Evolutionary conservation across 1,284 basidiomycete species (phyloP).

Genomic region (Flammula alnicola): DNA sequence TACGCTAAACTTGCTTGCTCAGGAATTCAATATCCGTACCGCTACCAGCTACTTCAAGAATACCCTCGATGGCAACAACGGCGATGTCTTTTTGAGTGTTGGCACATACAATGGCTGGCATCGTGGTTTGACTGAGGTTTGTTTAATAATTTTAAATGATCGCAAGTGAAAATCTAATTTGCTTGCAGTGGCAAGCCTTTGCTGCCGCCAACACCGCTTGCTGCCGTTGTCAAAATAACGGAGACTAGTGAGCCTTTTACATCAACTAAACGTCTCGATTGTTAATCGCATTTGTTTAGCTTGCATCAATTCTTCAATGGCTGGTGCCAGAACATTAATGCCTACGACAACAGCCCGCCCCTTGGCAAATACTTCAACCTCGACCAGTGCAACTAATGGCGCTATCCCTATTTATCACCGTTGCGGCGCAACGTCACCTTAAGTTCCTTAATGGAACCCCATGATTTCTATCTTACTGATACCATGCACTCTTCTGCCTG

Average conservation of each 20-base stretch:
- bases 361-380: slow-evolving; percentile 78
- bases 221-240: slow-evolving; percentile 79
- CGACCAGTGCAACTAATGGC: slow-evolving; percentile 44
- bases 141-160: slow-evolving; percentile 26
- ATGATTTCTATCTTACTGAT: slow-evolving; percentile 3
- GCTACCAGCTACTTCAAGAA: slow-evolving; percentile 65
- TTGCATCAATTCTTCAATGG: slow-evolving; percentile 81
- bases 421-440: neutral
- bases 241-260: slow-evolving; percentile 65
- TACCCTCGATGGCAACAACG: slow-evolving; percentile 55
- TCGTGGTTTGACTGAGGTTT: slow-evolving; percentile 62
- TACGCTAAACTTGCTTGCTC: slow-evolving; percentile 1
- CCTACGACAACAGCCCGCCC: slow-evolving; percentile 46
- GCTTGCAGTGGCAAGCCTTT: slow-evolving; percentile 56
- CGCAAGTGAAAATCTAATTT: slow-evolving; percentile 9
- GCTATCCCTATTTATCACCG: no score
- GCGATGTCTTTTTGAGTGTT: slow-evolving; percentile 65
- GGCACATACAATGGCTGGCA: slow-evolving; percentile 86
- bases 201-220: slow-evolving; percentile 54
- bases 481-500: slow-evolving; percentile 4
- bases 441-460: neutral
- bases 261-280: neutral
- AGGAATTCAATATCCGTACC: slow-evolving; percentile 73
- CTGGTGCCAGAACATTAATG: slow-evolving; percentile 71
- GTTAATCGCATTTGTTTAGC: slow-evolving; percentile 42